phyloP scores from a whole-genome alignment of 257 asterid genomes.

The Rhazya stricta region DNA sequence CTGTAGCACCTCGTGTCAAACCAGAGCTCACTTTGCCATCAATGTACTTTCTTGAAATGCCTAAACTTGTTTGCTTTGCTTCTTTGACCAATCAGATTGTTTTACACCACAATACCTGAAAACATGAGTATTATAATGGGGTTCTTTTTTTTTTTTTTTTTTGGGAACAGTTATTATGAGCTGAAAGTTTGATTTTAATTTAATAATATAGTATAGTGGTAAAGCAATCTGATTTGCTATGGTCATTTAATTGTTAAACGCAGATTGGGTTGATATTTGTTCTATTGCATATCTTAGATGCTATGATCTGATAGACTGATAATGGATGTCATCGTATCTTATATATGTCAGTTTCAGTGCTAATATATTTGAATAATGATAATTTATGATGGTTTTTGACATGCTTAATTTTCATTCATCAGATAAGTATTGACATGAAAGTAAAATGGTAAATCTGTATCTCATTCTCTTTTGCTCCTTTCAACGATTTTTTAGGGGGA shows the following conservation, averaged over 20 bases:
- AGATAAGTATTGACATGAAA: not conserved
- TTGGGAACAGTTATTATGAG: not conserved
- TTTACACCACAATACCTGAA: not conserved
- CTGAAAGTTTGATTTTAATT: not conserved
- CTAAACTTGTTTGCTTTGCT: not conserved
- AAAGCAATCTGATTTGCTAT: not conserved
- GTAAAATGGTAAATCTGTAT: not conserved
- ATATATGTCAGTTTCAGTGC: not conserved
- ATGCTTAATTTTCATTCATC: not conserved
- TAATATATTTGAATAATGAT: not conserved
- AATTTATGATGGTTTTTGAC: not conserved
- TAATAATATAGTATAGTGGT: not conserved
- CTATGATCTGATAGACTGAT: not conserved
- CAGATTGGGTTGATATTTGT: not conserved
- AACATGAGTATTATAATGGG: not conserved
- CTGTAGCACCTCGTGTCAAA: slow-evolving; percentile 86
- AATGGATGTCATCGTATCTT: not conserved
- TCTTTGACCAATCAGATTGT: not conserved
- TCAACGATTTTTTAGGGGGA: not conserved
- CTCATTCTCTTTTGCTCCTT: not conserved
- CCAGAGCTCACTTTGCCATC: slow-evolving; percentile 80
- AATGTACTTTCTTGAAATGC: slow-evolving; percentile 39
- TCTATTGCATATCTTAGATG: slow-evolving; percentile 3
- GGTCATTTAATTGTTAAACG: not conserved
- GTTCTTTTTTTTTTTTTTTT: not conserved